A percentile compares a stretch with the other conserved stretches of the same genome.
Conservation (phyloP, 2,329 filamentous ascomycete species). For the Hypoxylon sp. region DNA sequence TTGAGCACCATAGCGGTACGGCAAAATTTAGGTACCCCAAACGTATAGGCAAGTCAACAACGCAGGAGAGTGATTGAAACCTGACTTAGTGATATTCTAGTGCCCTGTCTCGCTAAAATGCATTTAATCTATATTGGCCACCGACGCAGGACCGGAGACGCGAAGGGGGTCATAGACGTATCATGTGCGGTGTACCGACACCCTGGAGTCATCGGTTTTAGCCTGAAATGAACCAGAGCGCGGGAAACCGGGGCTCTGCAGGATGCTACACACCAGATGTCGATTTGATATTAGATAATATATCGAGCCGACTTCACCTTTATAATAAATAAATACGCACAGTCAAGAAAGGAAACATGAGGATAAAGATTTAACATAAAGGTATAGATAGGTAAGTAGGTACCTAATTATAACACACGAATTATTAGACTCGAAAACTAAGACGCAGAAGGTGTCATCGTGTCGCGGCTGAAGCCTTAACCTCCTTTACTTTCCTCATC, state of each 20-base stretch:
- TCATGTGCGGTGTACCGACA: constrained; percentile 16
- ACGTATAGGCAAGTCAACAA: too few species aligned
- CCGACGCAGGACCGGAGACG: neutral
- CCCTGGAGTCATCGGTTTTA: constrained; percentile 30
- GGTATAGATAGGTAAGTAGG: neutral
- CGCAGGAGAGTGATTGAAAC: too few species aligned
- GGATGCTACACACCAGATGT: constrained; percentile 14
- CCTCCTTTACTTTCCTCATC: neutral
- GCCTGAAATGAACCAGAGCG: constrained; percentile 40
- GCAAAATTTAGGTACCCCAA: too few species aligned
- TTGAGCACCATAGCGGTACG: too few species aligned
- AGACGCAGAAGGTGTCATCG: neutral
- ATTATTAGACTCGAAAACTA: neutral
- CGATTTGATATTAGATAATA: constrained; percentile 21
- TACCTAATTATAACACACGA: neutral
- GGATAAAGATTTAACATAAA: neutral
- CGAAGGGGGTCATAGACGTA: neutral
- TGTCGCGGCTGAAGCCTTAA: neutral
- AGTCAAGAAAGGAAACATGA: neutral
- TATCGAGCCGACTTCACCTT: neutral
- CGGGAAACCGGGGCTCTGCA: constrained; percentile 34
- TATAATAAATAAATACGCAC: neutral
- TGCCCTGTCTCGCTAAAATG: too few species aligned
- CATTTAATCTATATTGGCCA: neutral
- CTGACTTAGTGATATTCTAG: too few species aligned